Evolutionary conservation across 306 rosid genomes (phyloP), one percentile per base, ranked within the genome.

Genomic region (Cicer yamashitae): DNA sequence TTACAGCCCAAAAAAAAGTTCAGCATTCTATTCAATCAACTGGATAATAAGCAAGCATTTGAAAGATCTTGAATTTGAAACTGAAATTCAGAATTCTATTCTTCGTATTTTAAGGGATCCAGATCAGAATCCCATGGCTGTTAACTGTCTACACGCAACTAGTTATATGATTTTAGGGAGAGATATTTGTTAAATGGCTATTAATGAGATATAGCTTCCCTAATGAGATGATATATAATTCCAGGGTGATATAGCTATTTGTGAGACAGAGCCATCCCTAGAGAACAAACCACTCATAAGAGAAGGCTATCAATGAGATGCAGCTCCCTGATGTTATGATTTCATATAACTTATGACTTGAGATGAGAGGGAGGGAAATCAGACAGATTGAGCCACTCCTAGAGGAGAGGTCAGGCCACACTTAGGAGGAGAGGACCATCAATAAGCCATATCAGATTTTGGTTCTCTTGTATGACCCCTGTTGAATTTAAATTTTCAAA

Each of bases 181-280:
- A 12, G 57, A 3, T 66, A 44, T 44, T 66, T 66, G 53, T 44
- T 65, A 66, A 46, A 44, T 43, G 22, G 56, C 41, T 44, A 22
- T 22, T 12, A 46, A 46, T 22, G 10, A 46, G 57, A 67, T 46
- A 46, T 11, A 46, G 57, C 39, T 66, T 18, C 53, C 70, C 10
- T 4, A 2, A 10, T 20, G n/a, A 64, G 37, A 41, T 64, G 70
- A 44, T 66, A 66, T 66, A 66, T 18, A 40, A 66, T 66, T 64
- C 37, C 70, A 40, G 50, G 10, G 50, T 37, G 18, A 20, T 66
- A 20, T 17, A 10, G 71, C 54, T 44, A 44, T 66, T 44, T 18
- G 54, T 43, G 18, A 20, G 40, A 66, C 45, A 17, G 53, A 66
- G 53, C 10, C 38, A 66, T 20, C 54, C 40, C 54, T 44, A 15